Percentiles rank a stretch among this genome's conserved stretches.
Evolutionary conservation across 2,329 filamentous ascomycete species (phyloP).

Genomic region (Fusarium gaditjirri): DNA sequence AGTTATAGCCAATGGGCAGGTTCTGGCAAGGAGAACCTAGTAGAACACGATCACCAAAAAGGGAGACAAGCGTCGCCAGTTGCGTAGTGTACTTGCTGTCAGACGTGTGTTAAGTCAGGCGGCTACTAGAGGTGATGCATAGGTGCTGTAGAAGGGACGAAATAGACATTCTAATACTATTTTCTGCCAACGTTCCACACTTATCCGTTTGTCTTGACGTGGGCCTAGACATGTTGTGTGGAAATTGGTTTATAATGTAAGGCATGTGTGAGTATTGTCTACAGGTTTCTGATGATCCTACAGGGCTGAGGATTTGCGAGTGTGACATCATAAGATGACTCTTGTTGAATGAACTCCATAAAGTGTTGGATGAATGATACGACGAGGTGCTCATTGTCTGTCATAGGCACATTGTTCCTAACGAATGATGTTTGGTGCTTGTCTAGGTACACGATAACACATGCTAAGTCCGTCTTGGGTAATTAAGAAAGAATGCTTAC

Average conservation of each 20-base stretch:
- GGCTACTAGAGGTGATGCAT: not conserved
- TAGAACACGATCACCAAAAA: not conserved
- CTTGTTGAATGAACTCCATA: not conserved
- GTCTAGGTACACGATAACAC: not conserved
- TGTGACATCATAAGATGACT: not conserved
- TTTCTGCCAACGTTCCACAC: not conserved
- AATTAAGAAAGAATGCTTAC: not conserved
- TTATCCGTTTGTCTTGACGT: not conserved
- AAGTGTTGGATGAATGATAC: not conserved
- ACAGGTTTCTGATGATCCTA: not conserved
- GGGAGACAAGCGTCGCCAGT: not conserved
- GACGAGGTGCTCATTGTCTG: not conserved
- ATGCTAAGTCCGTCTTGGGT: not conserved
- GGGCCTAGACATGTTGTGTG: not conserved
- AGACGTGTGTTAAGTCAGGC: not conserved
- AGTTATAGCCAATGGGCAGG: not conserved
- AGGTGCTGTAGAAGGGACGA: not conserved
- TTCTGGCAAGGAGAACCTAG: not conserved
- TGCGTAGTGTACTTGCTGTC: not conserved
- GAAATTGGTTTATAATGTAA: not conserved
- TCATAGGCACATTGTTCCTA: not conserved
- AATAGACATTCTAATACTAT: not conserved
- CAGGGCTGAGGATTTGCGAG: not conserved
- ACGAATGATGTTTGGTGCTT: not conserved
- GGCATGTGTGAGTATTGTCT: not conserved